A percentile compares a stretch with the other conserved stretches of the same genome.
These are phyloP conservation scores for Zea mays DNA, from an alignment of 176 grass and related monocot genomes.

Conservation along the genomic window Zm-B73-REFERENCE-NAM-5.0 NC_050097.1:231112501-231113000, in stretches of 20 bases:
- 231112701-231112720: neutral
- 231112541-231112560: neutral
- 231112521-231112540: slow-evolving; percentile 8
- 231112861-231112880: slow-evolving; percentile 71
- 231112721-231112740: neutral
- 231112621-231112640: slow-evolving; percentile 20
- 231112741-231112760: slow-evolving; percentile 24
- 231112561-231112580: neutral
- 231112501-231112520: slow-evolving; percentile 10
- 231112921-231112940: slow-evolving; percentile 22
- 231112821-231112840: slow-evolving; percentile 86
- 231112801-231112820: slow-evolving; percentile 81
- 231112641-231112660: neutral
- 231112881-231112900: slow-evolving; percentile 69
- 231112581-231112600: slow-evolving; percentile 13
- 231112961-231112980: slow-evolving; percentile 26
- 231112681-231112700: neutral
- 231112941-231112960: slow-evolving; percentile 11
- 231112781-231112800: slow-evolving; percentile 60
- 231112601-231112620: slow-evolving; percentile 38
- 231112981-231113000: slow-evolving; percentile 27
- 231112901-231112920: slow-evolving; percentile 48
- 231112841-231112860: slow-evolving; percentile 76
- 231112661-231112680: neutral
- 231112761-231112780: slow-evolving; percentile 33